A percentile compares a stretch with the other conserved stretches of the same genome.
These are phyloP conservation scores for Calcarisporium arbuscula DNA, from an alignment of 2,329 filamentous ascomycete genomes.

Conservation along the genomic window DNA sequence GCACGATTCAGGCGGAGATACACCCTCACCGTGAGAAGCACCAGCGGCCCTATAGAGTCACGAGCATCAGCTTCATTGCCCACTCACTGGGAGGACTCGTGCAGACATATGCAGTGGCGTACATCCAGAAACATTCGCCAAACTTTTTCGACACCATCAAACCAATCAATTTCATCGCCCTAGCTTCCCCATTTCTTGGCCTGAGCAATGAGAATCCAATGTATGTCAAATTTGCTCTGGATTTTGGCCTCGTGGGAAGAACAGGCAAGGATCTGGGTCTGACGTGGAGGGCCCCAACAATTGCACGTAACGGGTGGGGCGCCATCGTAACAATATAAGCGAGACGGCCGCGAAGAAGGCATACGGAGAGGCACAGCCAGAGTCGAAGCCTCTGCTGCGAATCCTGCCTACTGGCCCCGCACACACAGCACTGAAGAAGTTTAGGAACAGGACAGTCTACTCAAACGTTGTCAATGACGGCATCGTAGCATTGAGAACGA, in stretches of 20 bases:
- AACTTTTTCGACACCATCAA: conserved; percentile 80
- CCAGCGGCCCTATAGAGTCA: conserved; percentile 69
- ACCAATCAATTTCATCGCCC: conserved; percentile 82
- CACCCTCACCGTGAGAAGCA: conserved; percentile 41
- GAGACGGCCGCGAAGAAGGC: conserved; percentile 57
- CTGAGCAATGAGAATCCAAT: conserved; percentile 96
- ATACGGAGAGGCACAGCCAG: conserved; percentile 59
- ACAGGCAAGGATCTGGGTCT: conserved; percentile 92
- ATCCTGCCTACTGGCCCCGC: conserved; percentile 90
- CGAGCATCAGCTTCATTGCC: conserved; percentile 90
- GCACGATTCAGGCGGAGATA: conserved; percentile 49
- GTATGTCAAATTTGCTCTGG: conserved; percentile 93
- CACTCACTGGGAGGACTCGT: conserved; percentile 87
- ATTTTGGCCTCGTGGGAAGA: conserved; percentile 92
- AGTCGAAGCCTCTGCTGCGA: conserved; percentile 80
- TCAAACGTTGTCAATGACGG: conserved; percentile 98
- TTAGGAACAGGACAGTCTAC: conserved; percentile 86
- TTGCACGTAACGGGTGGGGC: conserved; percentile 81
- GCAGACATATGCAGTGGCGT: conserved; percentile 91
- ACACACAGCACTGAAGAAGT: conserved; percentile 78
- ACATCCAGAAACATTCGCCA: conserved; percentile 93
- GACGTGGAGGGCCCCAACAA: conserved; percentile 85
- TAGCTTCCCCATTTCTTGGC: conserved; percentile 84
- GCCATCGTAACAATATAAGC: conserved; percentile 75
- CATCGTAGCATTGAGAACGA: conserved; percentile 90